These are phyloP conservation scores for Puccinia polysora DNA, from an alignment of 1,284 basidiomycete species.

Conservation along the genomic window DNA sequence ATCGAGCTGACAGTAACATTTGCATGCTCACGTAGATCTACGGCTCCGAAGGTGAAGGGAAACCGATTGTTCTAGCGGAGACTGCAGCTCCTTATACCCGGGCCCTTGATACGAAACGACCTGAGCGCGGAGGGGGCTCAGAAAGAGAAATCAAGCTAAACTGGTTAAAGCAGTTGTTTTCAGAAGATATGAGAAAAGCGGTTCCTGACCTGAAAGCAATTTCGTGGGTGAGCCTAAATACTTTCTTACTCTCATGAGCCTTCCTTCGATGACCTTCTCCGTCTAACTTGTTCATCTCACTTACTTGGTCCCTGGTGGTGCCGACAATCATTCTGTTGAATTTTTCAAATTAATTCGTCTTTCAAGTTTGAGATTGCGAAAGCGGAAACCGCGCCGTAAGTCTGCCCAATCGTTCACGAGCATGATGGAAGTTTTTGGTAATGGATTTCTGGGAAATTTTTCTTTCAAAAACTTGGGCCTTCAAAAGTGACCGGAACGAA, in stretches of 20 bases:
- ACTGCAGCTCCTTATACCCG: conserved; percentile 39
- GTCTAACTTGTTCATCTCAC: background rate
- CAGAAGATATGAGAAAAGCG: conserved; percentile 2
- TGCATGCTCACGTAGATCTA: too few species aligned
- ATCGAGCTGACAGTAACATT: background rate
- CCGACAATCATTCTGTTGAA: background rate
- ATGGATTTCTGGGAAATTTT: background rate
- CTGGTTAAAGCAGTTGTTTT: conserved; percentile 41
- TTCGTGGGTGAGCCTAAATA: conserved; percentile 25
- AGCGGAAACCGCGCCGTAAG: conserved; percentile 29
- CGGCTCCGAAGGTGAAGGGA: conserved; percentile 22
- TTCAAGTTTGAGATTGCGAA: conserved; percentile 24
- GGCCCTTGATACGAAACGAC: conserved; percentile 2
- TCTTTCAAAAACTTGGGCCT: background rate
- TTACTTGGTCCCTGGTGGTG: background rate
- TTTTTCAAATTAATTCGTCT: background rate
- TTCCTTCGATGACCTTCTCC: background rate
- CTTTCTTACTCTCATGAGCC: background rate
- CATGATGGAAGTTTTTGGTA: too few species aligned
- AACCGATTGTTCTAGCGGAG: conserved; percentile 37
- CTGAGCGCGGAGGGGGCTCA: conserved; percentile 16
- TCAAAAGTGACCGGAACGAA: conserved; percentile 13
- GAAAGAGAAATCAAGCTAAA: conserved; percentile 39
- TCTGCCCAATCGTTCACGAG: too few species aligned
- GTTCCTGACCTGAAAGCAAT: conserved; percentile 41